Evolutionary conservation across 225 moss, liverwort and hornwort genomes (phyloP).

Genomic region (Polytrichum commune): DNA sequence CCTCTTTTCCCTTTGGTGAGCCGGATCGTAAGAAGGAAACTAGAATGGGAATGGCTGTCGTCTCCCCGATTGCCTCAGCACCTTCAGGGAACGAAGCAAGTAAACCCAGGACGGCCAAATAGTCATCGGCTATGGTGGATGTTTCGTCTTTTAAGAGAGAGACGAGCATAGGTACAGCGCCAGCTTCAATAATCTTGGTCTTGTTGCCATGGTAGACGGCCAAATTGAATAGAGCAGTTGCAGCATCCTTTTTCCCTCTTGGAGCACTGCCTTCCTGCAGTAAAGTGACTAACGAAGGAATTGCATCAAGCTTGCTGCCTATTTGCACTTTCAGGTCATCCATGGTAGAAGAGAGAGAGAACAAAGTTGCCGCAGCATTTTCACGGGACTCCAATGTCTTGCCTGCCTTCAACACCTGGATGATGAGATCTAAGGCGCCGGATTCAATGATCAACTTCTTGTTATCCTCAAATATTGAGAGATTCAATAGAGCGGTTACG

Average conservation of each 20-base stretch:
- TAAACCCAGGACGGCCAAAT: slow-evolving; percentile 55
- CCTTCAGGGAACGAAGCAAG: slow-evolving; percentile 45
- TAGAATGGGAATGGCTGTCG: slow-evolving; percentile 32
- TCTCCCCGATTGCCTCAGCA: slow-evolving; percentile 33
- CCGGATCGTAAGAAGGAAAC: slow-evolving; percentile 50
- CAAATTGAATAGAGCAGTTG: slow-evolving; percentile 70
- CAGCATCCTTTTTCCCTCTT: slow-evolving; percentile 72
- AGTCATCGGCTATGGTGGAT: slow-evolving; percentile 38
- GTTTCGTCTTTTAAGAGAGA: slow-evolving; percentile 34
- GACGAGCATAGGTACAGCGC: slow-evolving; percentile 51
- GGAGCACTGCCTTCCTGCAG: slow-evolving; percentile 53
- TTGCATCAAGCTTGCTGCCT: slow-evolving; percentile 51
- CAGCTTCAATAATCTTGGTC: slow-evolving; percentile 52
- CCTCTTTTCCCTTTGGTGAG: slow-evolving; percentile 55
- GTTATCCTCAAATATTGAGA: slow-evolving; percentile 62
- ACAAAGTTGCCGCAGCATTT: slow-evolving; percentile 77
- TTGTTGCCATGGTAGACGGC: slow-evolving; percentile 69
- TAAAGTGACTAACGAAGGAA: slow-evolving; percentile 56
- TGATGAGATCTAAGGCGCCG: slow-evolving; percentile 55
- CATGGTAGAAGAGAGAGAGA: slow-evolving; percentile 53
- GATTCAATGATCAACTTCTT: slow-evolving; percentile 49
- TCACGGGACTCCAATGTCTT: slow-evolving; percentile 69
- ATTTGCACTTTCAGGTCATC: slow-evolving; percentile 67
- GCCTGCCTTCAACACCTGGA: slow-evolving; percentile 64
- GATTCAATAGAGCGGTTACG: slow-evolving; percentile 62